Evolutionary conservation across 176 grass and related monocot species (phyloP), one percentile per base, ranked within the genome.

Genomic region (Eragrostis curvula): DNA sequence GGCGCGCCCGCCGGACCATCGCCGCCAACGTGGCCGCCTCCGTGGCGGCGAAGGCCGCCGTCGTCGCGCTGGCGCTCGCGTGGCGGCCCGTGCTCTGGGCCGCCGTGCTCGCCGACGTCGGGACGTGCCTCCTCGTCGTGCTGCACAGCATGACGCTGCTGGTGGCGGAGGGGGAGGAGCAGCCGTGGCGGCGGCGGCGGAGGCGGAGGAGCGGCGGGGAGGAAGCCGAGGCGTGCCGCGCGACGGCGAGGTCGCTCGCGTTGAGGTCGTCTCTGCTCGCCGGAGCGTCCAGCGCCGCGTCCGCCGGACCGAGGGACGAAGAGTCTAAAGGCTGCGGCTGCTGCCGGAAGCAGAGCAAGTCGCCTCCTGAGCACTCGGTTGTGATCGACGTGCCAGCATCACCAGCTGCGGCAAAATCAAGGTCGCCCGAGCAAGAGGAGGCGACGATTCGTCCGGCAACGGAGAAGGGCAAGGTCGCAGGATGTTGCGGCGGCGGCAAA

Each of bases 51-150:
- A 90, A 88, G 83, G 66, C 68, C 20, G 81, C 74, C 20, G 81
- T 88, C n/a, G 20, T 90, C 7, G 78, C 12, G 41, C 48, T 90
- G 0, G 88, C 90, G 17, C 72, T 86, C 32, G 79, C 71, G 2
- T 89, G 93, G 32, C 53, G 85, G 14, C 83, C 93, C 49, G 56
- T 90, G 9, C 75, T 96, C 24, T 96, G 93, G 93, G 85, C 90
- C 0, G 93, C 90, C 41, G 85, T 96, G 13, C 74, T 96, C 17
- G 90, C 85, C 17, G 93, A 96, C 55, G 89, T 91, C 0, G 89
- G 92, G 14, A 94, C 92, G 27, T 94, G 84, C 80, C 61, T 94
- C 13, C 43, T 91, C 30, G 89, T 94, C 50, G 88, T 91, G 58
- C 80, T 94, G 14, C 83, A 91, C 60, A 91, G 89, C 86, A 94